Base-by-base conservation (phyloP, 768 basidiomycete genomes). In the Panaeolus cyanescens region DNA sequence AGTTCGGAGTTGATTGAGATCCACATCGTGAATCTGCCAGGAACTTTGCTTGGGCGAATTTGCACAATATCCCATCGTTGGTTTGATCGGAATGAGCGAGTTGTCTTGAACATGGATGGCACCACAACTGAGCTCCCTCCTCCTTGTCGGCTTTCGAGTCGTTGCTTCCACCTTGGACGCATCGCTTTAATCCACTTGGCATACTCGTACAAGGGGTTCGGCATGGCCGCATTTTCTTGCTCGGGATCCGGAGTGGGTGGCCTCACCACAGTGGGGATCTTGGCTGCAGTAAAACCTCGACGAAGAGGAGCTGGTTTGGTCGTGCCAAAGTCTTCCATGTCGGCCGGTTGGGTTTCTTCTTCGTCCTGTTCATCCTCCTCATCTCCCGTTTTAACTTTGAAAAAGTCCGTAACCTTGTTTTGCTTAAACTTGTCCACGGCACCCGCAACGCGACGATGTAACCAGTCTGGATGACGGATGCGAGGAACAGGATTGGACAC, bases 361-460 rank as follows among this genome's bases (percentile, higher is more conserved):
- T 71, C 68, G 33, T 72, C 73, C 45, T 28, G n/a, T n/a, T n/a
- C n/a, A n/a, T n/a, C 45, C 12, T 15, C 2, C 8, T 72, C 73
- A 55, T 70, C 74, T 15, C 67, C 71, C 12, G 45, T 50, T 31
- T 73, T 72, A 40, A 75, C 75, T 60, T 77, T 82, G 77, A 99
- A 99, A 79, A 99, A 98, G 67, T 98, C 95, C 0, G 95, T 96
- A 55, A 99, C 79, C 75, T 96, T 98, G 75, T 98, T 96, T 74
- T 99, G 97, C 72, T 93, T 95, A 80, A 99, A 98, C 76, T 94
- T 97, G 81, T 99, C 96, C 39, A 95, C 86, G 15, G 90, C 85
- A 12, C 89, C 92, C 13, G 90, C 91, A 10, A 99, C 93, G 45
- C 97, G 84, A 45, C 92, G 89, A 75, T 92, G 90, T 45, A 99